These are phyloP conservation scores for Eleusine indica DNA, from an alignment of 176 grass and related monocot species.

Conservation along the genomic window DNA sequence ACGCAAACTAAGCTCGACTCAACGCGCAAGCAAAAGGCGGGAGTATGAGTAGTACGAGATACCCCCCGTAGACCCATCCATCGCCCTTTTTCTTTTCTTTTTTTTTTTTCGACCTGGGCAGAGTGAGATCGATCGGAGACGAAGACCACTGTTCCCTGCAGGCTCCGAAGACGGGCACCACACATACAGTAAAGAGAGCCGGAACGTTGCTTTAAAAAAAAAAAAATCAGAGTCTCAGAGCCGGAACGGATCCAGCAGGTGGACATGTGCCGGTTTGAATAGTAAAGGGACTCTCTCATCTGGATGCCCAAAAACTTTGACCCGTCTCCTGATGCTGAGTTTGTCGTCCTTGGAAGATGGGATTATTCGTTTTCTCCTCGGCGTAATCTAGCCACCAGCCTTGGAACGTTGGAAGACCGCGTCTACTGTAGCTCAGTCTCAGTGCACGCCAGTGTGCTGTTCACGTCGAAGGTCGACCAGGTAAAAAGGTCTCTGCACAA, in stretches of 20 bases:
- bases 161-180: neutral
- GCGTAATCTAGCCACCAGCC: slow-evolving; percentile 5
- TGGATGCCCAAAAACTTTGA: slow-evolving; percentile 30
- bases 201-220: too few relatives aligned
- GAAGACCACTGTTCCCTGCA: neutral
- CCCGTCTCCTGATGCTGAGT: neutral
- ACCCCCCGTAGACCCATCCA: too few relatives aligned
- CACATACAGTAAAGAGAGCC: neutral
- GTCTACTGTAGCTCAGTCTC: neutral
- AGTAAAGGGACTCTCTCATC: neutral
- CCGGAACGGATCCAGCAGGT: neutral
- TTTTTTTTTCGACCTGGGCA: neutral
- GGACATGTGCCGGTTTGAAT: neutral
- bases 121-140: too few relatives aligned
- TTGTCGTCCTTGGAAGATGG: neutral
- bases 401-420: neutral
- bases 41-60: neutral
- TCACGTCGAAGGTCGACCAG: neutral
- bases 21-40: neutral
- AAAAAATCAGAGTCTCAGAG: too few relatives aligned
- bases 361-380: slow-evolving; percentile 35
- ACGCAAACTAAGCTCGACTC: neutral
- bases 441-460: neutral
- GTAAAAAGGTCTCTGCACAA: neutral
- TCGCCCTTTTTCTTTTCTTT: neutral